phyloP scores from a whole-genome alignment of 352 stramenopile species.

The Halophytophthora polymorphica region DNA sequence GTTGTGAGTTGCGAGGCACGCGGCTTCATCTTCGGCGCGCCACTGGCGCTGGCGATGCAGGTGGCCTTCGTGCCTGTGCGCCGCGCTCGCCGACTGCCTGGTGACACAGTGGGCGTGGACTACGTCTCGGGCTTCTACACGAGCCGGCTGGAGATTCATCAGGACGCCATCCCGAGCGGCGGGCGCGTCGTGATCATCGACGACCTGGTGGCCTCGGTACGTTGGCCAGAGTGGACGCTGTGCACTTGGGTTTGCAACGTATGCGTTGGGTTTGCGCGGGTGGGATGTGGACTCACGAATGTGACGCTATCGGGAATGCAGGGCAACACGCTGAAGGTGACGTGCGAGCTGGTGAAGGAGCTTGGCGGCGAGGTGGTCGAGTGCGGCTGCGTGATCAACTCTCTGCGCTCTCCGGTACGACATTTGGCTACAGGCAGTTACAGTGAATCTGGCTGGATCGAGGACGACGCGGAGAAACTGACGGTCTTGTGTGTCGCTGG shows the following conservation, averaged over 20 bases:
- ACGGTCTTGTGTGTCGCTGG: no score
- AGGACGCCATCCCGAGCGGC: slow-evolving; percentile 69
- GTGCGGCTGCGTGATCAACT: slow-evolving; percentile 78
- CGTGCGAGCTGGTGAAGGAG: slow-evolving; percentile 68
- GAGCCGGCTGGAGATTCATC: slow-evolving; percentile 76
- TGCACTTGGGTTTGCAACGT: slow-evolving; percentile 1
- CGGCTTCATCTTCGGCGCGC: slow-evolving; percentile 80
- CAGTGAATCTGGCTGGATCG: no score
- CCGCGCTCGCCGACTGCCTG: slow-evolving; percentile 52
- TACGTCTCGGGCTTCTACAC: slow-evolving; percentile 77
- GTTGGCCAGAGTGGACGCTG: background rate
- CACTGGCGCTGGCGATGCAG: slow-evolving; percentile 62
- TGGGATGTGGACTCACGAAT: slow-evolving; percentile 5
- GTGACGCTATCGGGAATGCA: slow-evolving; percentile 9
- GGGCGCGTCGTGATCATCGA: slow-evolving; percentile 77
- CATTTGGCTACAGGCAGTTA: no score
- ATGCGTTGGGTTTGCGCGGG: background rate
- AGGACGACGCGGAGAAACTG: no score
- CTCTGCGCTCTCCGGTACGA: slow-evolving; percentile 47
- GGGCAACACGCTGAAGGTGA: slow-evolving; percentile 81
- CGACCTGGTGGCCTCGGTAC: slow-evolving; percentile 74
- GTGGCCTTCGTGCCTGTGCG: slow-evolving; percentile 73
- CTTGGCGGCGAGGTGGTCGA: slow-evolving; percentile 72
- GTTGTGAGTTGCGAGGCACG: slow-evolving; percentile 78
- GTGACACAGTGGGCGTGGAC: slow-evolving; percentile 75